Base-by-base conservation (phyloP, 306 rosid species). In the Quercus dentata region DNA sequence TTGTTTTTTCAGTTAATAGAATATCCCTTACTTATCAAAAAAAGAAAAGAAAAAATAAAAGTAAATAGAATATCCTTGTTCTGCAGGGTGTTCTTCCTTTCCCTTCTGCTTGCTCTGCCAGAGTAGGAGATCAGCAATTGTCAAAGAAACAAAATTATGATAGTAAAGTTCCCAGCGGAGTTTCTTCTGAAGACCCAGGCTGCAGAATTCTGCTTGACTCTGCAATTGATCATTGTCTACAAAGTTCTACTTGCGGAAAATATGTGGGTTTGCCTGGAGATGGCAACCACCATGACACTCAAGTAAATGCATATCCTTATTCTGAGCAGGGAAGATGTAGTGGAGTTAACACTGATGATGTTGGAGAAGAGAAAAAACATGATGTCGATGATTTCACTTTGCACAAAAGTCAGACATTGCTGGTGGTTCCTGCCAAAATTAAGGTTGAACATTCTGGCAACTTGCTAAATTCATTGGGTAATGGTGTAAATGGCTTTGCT, bases 391-490 rank as follows among this genome's bases (percentile, higher is more conserved):
- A 23, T 62, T 82, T 64, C 77, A 31, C 54, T 85, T 81, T 72
- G 41, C 46, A 79, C 17, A 69, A 17, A 20, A 57, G 41, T 78
- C 69, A 85, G 4, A 74, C 67, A 41, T 59, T 63, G 27, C 63
- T 51, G 20, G 90, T 73, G 76, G 83, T 83, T 87, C 75, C 78
- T 80, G 74, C 74, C 41, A 27, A 80, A 64, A 46, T 76, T 78
- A 84, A 80, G 84, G 82, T 82, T 46, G 94, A 88, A 61, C 71
- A 69, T 74, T 69, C 81, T 70, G 87, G 74, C 52, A 71, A 38
- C 74, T 71, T 79, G 73, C 51, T 17, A 18, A 64, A 69, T 83
- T 79, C 87, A 75, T 57, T 65, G 74, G 86, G 73, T 78, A 84
- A 85, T 77, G 80, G 77, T 57, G 46, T 74, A 58, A 78, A 71